Conservation (phyloP, 768 basidiomycete species). For the Leucosporidium yakuticum region DNA sequence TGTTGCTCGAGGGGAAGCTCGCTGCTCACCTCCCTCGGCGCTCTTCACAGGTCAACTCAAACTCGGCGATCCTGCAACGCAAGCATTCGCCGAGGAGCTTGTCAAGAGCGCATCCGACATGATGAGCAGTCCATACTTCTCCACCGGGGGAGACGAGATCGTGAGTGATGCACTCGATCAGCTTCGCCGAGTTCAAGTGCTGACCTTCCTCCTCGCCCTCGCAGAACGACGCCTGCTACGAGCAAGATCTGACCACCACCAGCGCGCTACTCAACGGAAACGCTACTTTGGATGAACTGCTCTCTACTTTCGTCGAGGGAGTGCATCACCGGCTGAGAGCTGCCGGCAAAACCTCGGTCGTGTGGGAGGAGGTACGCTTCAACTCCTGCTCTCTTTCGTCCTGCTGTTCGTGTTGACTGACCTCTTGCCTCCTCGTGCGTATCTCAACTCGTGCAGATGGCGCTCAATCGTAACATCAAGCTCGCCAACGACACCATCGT, state of each 20-base stretch:
- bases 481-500: constrained; percentile 54
- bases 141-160: constrained; percentile 72
- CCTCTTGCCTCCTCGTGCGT: too few relatives aligned
- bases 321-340: constrained; percentile 56
- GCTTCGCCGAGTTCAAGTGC: neutral
- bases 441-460: constrained; percentile 52
- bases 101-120: constrained; percentile 50
- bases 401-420: too few relatives aligned
- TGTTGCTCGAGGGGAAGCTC: too few relatives aligned
- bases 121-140: constrained; percentile 59
- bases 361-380: constrained; percentile 66
- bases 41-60: constrained; percentile 56
- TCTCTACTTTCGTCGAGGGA: constrained; percentile 57
- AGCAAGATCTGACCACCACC: constrained; percentile 57
- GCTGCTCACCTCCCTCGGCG: too few relatives aligned
- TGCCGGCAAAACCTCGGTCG: constrained; percentile 66
- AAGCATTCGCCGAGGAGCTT: constrained; percentile 56
- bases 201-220: neutral
- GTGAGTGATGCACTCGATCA: constrained; percentile 50
- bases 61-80: constrained; percentile 57
- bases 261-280: constrained; percentile 51
- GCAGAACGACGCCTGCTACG: constrained; percentile 27
- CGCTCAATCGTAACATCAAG: constrained; percentile 53
- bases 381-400: constrained; percentile 4
- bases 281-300: constrained; percentile 58